Evolutionary conservation across 768 basidiomycete genomes (phyloP).

Genomic region (Macrolepiota dolichaula): DNA sequence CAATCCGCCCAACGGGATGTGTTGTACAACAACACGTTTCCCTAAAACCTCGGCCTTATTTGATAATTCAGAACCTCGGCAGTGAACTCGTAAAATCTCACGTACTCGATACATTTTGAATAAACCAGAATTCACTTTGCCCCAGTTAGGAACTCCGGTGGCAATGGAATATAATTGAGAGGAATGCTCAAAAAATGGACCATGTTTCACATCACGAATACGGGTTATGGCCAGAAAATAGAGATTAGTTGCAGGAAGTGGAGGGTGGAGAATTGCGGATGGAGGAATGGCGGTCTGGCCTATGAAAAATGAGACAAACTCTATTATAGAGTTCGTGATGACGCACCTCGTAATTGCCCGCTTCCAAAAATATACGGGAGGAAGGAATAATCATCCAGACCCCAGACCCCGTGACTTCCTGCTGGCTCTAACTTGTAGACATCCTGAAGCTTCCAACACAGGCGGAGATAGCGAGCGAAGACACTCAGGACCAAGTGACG

Average conservation of each 20-base stretch:
- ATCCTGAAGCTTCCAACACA: slow-evolving; percentile 87
- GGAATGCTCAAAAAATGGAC: slow-evolving; percentile 91
- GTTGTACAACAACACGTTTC: slow-evolving; percentile 96
- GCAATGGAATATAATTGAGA: slow-evolving; percentile 88
- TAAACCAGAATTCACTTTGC: slow-evolving; percentile 85
- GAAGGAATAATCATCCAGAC: slow-evolving; percentile 88
- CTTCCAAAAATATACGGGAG: slow-evolving; percentile 90
- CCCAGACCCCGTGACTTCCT: slow-evolving; percentile 98
- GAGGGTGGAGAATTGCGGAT: slow-evolving; percentile 53
- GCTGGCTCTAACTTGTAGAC: slow-evolving; percentile 91
- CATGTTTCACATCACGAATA: slow-evolving; percentile 76
- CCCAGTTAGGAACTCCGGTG: slow-evolving; percentile 84
- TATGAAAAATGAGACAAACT: slow-evolving; percentile 23
- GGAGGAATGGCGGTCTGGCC: slow-evolving; percentile 66
- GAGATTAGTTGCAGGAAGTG: slow-evolving; percentile 65
- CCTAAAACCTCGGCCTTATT: slow-evolving; percentile 82
- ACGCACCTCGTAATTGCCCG: slow-evolving; percentile 78
- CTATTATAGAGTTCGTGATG: slow-evolving; percentile 10
- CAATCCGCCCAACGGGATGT: slow-evolving; percentile 81
- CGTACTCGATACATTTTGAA: slow-evolving; percentile 94
- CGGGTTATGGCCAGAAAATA: slow-evolving; percentile 79
- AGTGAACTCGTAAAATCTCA: slow-evolving; percentile 7
- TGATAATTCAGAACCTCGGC: slow-evolving; percentile 3
- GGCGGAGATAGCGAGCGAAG: slow-evolving; percentile 72
- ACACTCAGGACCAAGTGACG: slow-evolving; percentile 55